These are phyloP conservation scores for Esteya vermicola DNA, from an alignment of 2,329 filamentous ascomycete species.

Conservation along the genomic window DNA sequence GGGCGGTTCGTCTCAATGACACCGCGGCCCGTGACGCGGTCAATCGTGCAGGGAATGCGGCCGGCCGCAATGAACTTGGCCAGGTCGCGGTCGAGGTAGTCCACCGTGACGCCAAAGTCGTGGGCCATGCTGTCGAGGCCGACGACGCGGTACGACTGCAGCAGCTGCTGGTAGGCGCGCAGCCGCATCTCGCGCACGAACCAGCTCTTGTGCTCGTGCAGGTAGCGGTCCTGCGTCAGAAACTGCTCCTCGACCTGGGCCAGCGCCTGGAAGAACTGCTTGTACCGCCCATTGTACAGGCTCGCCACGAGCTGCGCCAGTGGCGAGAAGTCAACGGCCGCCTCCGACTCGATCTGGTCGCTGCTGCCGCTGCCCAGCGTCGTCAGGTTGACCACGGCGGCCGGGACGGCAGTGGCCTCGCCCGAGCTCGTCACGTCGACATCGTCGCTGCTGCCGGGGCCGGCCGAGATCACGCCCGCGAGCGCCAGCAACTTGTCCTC, in stretches of 20 bases:
- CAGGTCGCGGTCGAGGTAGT: constrained; percentile 90
- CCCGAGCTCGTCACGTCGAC: constrained; percentile 42
- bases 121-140: constrained; percentile 95
- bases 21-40: constrained; percentile 88
- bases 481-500: constrained; percentile 79
- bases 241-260: constrained; percentile 88
- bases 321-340: constrained; percentile 75
- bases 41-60: constrained; percentile 91
- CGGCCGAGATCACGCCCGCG: constrained; percentile 65
- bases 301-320: constrained; percentile 80
- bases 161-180: constrained; percentile 86
- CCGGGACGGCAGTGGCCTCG: constrained; percentile 12
- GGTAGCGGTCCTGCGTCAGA: constrained; percentile 83
- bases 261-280: constrained; percentile 81
- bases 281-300: constrained; percentile 88
- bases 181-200: constrained; percentile 98
- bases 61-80: constrained; percentile 94
- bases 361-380: constrained; percentile 52
- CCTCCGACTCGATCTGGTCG: constrained; percentile 65
- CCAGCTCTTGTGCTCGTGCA: constrained; percentile 92
- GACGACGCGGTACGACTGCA: constrained; percentile 94
- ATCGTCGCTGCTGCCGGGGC: constrained; percentile 64
- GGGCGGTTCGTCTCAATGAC: constrained; percentile 97
- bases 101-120: constrained; percentile 92
- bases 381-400: constrained; percentile 76